phyloP scores from a whole-genome alignment of 1,139 yeast genomes.

The Nadsonia starkeyi-henricii region DNA sequence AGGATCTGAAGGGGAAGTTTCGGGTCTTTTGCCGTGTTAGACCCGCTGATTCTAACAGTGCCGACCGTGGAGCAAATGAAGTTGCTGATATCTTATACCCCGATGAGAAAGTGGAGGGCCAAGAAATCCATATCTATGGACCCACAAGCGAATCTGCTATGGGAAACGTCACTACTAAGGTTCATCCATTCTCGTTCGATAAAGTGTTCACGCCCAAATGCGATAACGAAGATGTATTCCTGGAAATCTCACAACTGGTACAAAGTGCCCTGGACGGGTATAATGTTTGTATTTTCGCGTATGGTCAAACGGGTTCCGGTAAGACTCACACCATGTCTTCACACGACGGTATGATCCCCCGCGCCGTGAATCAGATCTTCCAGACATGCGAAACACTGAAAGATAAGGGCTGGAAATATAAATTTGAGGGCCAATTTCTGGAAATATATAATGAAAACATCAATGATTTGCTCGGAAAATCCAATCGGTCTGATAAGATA shows the following conservation, averaged over 20 bases:
- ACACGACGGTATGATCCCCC: slow-evolving; percentile 71
- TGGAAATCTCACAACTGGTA: slow-evolving; percentile 73
- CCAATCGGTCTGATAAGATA: slow-evolving; percentile 25
- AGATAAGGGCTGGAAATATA: slow-evolving; percentile 52
- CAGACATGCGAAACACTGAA: slow-evolving; percentile 37
- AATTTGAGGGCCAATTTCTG: slow-evolving; percentile 60
- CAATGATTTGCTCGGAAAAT: slow-evolving; percentile 45
- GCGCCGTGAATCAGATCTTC: slow-evolving; percentile 63
- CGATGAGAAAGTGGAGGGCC: slow-evolving; percentile 40
- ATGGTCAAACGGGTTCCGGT: slow-evolving; percentile 98
- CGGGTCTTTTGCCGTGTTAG: slow-evolving; percentile 81
- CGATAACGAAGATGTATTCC: slow-evolving; percentile 53
- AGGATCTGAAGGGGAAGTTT: slow-evolving; percentile 83
- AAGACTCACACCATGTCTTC: slow-evolving; percentile 83
- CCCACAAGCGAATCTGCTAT: slow-evolving; percentile 16
- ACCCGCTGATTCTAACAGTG: slow-evolving; percentile 31
- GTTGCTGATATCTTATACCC: slow-evolving; percentile 33
- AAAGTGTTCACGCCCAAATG: slow-evolving; percentile 48
- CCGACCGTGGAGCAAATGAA: slow-evolving; percentile 13
- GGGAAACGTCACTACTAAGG: slow-evolving; percentile 17
- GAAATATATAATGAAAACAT: slow-evolving; percentile 83
- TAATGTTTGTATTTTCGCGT: slow-evolving; percentile 89
- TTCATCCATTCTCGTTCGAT: slow-evolving; percentile 55
- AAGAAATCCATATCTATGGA: slow-evolving; percentile 19
- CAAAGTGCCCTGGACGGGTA: slow-evolving; percentile 86